phyloP scores from a whole-genome alignment of 2,329 filamentous ascomycete species.

The Kalaharituber pfeilii region DNA sequence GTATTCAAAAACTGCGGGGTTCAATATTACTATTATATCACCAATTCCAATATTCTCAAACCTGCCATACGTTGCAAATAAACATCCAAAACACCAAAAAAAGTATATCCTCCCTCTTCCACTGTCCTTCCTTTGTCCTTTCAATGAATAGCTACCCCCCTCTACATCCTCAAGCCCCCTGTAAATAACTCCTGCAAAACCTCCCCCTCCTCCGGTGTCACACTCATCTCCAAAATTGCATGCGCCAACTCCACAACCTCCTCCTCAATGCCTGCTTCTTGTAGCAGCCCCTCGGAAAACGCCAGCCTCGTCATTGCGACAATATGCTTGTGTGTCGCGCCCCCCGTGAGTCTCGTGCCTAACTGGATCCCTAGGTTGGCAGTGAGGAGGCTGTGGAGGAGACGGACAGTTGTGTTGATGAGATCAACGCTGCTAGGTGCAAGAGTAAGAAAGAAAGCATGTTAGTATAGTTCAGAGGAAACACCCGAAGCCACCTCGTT shows the following conservation, averaged over 20 bases:
- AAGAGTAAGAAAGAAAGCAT: too few relatives aligned
- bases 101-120: too few relatives aligned
- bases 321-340: slow-evolving; percentile 71
- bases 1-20: too few relatives aligned
- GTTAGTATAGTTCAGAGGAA: too few relatives aligned
- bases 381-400: slow-evolving; percentile 43
- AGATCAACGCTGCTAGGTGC: slow-evolving; percentile 33
- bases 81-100: too few relatives aligned
- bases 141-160: too few relatives aligned
- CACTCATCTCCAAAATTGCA: slow-evolving; percentile 58
- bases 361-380: slow-evolving; percentile 32
- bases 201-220: slow-evolving; percentile 64
- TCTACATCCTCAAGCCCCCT: too few relatives aligned
- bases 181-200: slow-evolving; percentile 35
- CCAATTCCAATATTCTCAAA: too few relatives aligned
- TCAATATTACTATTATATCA: too few relatives aligned
- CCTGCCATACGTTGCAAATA: too few relatives aligned
- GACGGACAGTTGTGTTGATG: slow-evolving; percentile 42
- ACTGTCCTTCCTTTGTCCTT: too few relatives aligned
- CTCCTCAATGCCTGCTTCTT: slow-evolving; percentile 59
- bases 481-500: not conserved
- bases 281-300: slow-evolving; percentile 60
- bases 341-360: slow-evolving; percentile 42
- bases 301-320: slow-evolving; percentile 67
- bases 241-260: slow-evolving; percentile 69